phyloP scores from a whole-genome alignment of 176 grass and related monocot species.

The Raddia distichophylla region DNA sequence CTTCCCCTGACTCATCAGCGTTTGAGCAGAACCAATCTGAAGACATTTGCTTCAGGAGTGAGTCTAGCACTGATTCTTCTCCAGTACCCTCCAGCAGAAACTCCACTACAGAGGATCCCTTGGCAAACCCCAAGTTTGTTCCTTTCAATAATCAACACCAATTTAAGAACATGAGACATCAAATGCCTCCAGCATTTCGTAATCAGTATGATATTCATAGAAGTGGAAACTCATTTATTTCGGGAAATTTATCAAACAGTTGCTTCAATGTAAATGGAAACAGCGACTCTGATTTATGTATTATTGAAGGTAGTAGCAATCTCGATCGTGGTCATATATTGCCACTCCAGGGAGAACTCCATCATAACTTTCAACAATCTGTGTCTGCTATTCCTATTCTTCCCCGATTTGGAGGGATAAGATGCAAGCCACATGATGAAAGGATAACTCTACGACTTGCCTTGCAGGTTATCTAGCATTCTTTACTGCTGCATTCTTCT shows the following conservation, averaged over 20 bases:
- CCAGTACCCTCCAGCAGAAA: slow-evolving; percentile 85
- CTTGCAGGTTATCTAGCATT: slow-evolving; percentile 67
- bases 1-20: slow-evolving; percentile 41
- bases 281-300: slow-evolving; percentile 63
- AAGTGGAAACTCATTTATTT: slow-evolving; percentile 38
- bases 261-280: slow-evolving; percentile 52
- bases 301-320: slow-evolving; percentile 57
- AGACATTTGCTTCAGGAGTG: slow-evolving; percentile 63
- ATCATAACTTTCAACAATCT: slow-evolving; percentile 49
- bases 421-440: slow-evolving; percentile 71
- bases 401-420: slow-evolving; percentile 56
- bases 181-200: slow-evolving; percentile 36
- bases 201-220: slow-evolving; percentile 54
- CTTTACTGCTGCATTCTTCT: slow-evolving; percentile 13
- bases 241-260: slow-evolving; percentile 40
- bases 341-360: slow-evolving; percentile 29
- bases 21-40: slow-evolving; percentile 56
- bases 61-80: slow-evolving; percentile 96
- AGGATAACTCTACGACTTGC: slow-evolving; percentile 70
- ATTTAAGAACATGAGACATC: slow-evolving; percentile 36
- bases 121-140: slow-evolving; percentile 44
- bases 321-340: slow-evolving; percentile 29
- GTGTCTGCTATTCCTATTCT: slow-evolving; percentile 48
- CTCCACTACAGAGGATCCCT: slow-evolving; percentile 62
- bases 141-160: slow-evolving; percentile 42